Evolutionary conservation across 2,329 filamentous ascomycete genomes (phyloP), one percentile per base, ranked within the genome.

Genomic region (Calonectria fujianensis): DNA sequence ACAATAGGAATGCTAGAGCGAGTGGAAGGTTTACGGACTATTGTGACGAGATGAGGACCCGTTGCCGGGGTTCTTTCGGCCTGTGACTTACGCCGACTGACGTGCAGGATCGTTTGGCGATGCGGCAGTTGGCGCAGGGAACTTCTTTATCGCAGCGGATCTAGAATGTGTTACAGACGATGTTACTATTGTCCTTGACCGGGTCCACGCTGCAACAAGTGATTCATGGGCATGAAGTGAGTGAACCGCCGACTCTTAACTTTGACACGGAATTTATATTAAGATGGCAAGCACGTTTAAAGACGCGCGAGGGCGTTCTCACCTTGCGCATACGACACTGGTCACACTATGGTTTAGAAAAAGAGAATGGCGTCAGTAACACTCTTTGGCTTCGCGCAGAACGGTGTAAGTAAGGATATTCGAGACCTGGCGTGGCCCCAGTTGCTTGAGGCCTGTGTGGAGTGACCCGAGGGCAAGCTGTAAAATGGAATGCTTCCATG

Each of bases 1-100:
- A 45, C 11, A 20, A 45, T 50, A 24, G 32, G 61, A 18, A 65
- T 41, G 20, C 45, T 14, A 74, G 27, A 67, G 45, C 20, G 37
- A 69, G 66, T 45, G 61, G 48, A 59, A 50, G 45, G n/a, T 27
- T 61, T 45, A 85, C 89, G 78, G 83, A 91, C 90, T 92, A 92
- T 87, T 91, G 90, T 54, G 89, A 90, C 3, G 90, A 91, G 73
- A 92, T 91, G 75, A 92, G 84, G 50, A 92, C 90, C 68, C 90
- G 85, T 78, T 91, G 90, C 51, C 90, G 86, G 57, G 86, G 84
- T 79, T 91, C 90, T 80, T 89, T 90, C 32, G 89, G 88, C 74
- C 89, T 87, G 79, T 91, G 90, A 10, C 88, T 88, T 16, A 86
- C 84, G 4, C 90, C 90, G 0, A 89, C 90, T 6, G 89, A 91